Conservation (phyloP, 192 early-diverging fungal genomes). For the Backusella macrospora region DNA sequence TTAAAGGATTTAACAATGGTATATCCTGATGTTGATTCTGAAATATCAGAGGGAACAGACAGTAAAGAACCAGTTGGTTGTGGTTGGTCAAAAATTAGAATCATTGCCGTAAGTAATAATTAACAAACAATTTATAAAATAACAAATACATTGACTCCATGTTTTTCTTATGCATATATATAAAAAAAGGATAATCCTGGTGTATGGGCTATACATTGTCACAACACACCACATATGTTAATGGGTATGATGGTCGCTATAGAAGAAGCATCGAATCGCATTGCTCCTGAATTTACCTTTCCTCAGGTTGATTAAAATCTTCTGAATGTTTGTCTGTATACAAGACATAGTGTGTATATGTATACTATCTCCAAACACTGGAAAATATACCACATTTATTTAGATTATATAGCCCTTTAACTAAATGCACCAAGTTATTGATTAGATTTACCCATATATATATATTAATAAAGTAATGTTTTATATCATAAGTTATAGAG, state of each 20-base stretch:
- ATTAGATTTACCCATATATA: no score
- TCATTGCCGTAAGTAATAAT: slow-evolving; percentile 29
- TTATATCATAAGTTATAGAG: no score
- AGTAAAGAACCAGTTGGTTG: slow-evolving; percentile 17
- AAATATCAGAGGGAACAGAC: background rate
- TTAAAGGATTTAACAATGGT: slow-evolving; percentile 31
- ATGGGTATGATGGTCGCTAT: slow-evolving; percentile 41
- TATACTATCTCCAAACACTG: background rate
- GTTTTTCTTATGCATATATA: background rate
- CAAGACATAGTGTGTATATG: background rate
- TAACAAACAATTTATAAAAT: background rate
- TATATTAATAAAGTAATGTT: no score
- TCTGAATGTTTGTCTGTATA: background rate
- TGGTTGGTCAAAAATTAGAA: slow-evolving; percentile 37
- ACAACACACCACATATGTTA: slow-evolving; percentile 42
- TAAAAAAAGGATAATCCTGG: slow-evolving; percentile 37
- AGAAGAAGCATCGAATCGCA: slow-evolving; percentile 30
- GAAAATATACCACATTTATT: no score
- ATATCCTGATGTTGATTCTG: slow-evolving; percentile 28
- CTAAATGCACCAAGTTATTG: no score
- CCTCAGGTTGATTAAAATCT: background rate
- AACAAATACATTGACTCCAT: background rate
- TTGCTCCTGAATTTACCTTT: background rate
- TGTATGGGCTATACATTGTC: slow-evolving; percentile 40
- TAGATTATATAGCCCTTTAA: no score